Evolutionary conservation across 306 rosid genomes (phyloP), one percentile per base, ranked within the genome.

Genomic region (Gynostemma pentaphyllum): DNA sequence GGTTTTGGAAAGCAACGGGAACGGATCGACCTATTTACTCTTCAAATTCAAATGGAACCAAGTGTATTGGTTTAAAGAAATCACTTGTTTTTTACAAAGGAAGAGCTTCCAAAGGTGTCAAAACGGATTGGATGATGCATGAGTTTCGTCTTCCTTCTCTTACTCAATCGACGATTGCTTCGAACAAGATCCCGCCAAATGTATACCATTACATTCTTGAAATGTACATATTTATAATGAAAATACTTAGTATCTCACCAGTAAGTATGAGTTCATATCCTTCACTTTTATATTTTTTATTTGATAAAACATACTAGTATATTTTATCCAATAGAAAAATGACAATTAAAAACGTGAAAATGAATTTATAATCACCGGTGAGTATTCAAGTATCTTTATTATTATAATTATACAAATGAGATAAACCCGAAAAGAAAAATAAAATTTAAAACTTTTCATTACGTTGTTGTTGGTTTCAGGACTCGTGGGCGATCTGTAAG

Each of bases 71-170:
- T 19, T 65, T 90, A 67, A 90, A 87, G 90, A 90, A 90, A 57
- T 90, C 97, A 9, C 78, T 90, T 1, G 97, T 90, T 0, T 90
- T 90, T 70, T 90, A 90, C 87, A 87, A 72, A 77, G 97, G 97
- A 0, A 79, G 97, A 79, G 97, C 97, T 40, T 88, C 94, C 62
- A 87, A 83, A 51, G 97, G 90, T 0, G 54, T 87, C 72, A 90
- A 90, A 78, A 90, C 97, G 57, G 96, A 87, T 26, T 90, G 97
- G 97, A 90, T 90, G 95, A 90, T 90, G 94, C 97, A 90, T 60
- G 97, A 90, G 89, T 90, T 87, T 57, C 83, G 97, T 9, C 60
- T 87, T 16, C 96, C 95, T 63, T 76, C 92, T 62, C 80, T 82
- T 48, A 40, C 71, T 0, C 26, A 62, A 71, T 39, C 39, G 78